Base-by-base conservation (phyloP, 148 eudicot genomes). In the Chenopodium album region DNA sequence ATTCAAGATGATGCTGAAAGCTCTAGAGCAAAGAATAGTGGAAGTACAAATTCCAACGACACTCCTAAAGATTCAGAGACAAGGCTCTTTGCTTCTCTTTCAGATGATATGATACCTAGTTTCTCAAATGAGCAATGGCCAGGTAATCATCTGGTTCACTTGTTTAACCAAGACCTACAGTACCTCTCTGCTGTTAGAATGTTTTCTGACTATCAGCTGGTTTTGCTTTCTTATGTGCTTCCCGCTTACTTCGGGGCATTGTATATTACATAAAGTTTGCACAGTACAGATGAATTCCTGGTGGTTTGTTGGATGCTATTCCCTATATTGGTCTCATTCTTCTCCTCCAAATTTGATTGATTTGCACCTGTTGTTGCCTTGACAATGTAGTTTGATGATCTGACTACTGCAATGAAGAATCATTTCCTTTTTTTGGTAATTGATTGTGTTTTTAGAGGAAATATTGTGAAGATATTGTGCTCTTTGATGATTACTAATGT, bases 221-320 rank as follows among this genome's bases (percentile, higher is more conserved):
- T 84, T 56, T 34, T 63, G 71, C 76, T 86, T 56, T 80, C 73
- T 64, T 71, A 82, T 82, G 80, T 83, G 85, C 81, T 84, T 74
- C 80, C 73, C 32, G 44, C 80, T 75, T 69, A 46, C 60, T 17
- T 80, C 32, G 81, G 78, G 78, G 70, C 81, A 13, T 46, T 90
- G 91, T 86, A 89, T 88, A 90, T 84, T 80, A 68, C 73, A 17
- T 52, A 71, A 47, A 67, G 79, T 82, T 81, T 75, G 73, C 54
- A 31, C 50, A 44, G 74, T 56, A 37, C 28, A 22, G 32, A 31
- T 82, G 79, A 31, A 65, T n/a, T 71, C 73, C 44, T 34, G 76
- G 1, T 73, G 48, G 60, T 69, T 34, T 67, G 31, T 66, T 48
- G 63, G 66, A 81, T 29, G 22, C 6, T 56, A 56, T 56, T 22